A percentile compares a stretch with the other conserved stretches of the same genome.
Evolutionary conservation across 306 rosid genomes (phyloP).

Genomic region (Heteromeles arbutifolia): DNA sequence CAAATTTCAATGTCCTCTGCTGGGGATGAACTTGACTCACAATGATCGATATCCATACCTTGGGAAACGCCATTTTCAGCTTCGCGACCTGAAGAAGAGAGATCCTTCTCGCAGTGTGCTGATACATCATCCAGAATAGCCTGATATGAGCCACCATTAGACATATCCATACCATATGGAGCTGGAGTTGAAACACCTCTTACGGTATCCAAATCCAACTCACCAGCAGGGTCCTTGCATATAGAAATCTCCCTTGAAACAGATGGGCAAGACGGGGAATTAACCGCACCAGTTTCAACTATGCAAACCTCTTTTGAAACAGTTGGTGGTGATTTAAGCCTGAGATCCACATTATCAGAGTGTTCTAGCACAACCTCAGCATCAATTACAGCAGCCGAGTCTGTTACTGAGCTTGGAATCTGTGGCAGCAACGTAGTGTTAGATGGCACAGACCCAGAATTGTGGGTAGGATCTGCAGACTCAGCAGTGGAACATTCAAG

Average conservation of each 20-base stretch:
- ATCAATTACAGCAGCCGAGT: slow-evolving; percentile 25
- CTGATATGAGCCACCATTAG: neutral
- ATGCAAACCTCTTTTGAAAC: slow-evolving; percentile 23
- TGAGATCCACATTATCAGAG: slow-evolving; percentile 23
- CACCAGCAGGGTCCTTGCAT: slow-evolving; percentile 18
- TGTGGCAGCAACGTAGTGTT: slow-evolving; percentile 21
- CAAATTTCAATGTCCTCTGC: slow-evolving; percentile 17
- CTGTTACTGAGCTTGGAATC: slow-evolving; percentile 22
- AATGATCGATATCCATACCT: slow-evolving; percentile 21
- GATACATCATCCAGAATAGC: neutral
- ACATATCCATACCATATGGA: slow-evolving; percentile 17
- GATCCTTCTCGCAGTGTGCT: neutral
- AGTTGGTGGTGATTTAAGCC: slow-evolving; percentile 20
- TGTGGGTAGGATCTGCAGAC: slow-evolving; percentile 11
- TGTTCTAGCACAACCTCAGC: slow-evolving; percentile 22
- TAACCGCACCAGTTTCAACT: slow-evolving; percentile 16
- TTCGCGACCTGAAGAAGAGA: slow-evolving; percentile 5
- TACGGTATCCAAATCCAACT: slow-evolving; percentile 5
- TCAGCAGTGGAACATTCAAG: slow-evolving; percentile 24
- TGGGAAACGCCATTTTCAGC: slow-evolving; percentile 23
- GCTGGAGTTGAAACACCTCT: slow-evolving; percentile 8
- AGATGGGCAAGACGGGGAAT: slow-evolving; percentile 18
- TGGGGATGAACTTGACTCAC: slow-evolving; percentile 16
- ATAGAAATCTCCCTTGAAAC: slow-evolving; percentile 26
- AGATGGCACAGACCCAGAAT: slow-evolving; percentile 20